These are phyloP conservation scores for Globisporangium okanoganense DNA, from an alignment of 352 stramenopile species.

Conservation along the genomic window DNA sequence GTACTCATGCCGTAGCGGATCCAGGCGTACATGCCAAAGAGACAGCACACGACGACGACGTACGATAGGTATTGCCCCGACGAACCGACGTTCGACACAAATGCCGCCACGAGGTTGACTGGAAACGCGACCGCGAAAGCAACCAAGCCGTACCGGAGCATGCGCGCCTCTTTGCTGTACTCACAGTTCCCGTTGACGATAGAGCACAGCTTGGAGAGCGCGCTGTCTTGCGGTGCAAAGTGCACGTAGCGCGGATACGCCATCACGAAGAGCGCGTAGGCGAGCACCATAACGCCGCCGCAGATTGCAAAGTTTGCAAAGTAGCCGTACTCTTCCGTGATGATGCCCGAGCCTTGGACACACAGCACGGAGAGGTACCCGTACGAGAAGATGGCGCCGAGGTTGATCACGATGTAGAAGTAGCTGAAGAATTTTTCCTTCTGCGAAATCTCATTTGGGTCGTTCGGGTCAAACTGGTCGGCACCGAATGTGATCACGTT, in stretches of 20 bases:
- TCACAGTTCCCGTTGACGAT: conserved; percentile 73
- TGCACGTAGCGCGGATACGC: conserved; percentile 66
- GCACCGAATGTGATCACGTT: conserved; percentile 86
- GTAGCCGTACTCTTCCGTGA: conserved; percentile 70
- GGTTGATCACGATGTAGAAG: conserved; percentile 92
- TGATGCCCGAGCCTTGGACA: conserved; percentile 24
- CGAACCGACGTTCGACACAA: conserved; percentile 46
- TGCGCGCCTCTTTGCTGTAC: conserved; percentile 73
- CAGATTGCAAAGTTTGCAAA: conserved; percentile 87
- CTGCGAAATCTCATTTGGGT: conserved; percentile 73
- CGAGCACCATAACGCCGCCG: conserved; percentile 79
- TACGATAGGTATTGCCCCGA: conserved; percentile 74
- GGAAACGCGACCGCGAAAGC: conserved; percentile 60
- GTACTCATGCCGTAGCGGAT: conserved; percentile 79
- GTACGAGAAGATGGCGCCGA: conserved; percentile 90
- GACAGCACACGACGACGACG: conserved; percentile 55
- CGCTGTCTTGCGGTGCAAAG: conserved; percentile 69
- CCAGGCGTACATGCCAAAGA: conserved; percentile 81
- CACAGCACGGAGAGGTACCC: conserved; percentile 82
- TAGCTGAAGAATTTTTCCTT: conserved; percentile 90
- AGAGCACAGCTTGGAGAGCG: conserved; percentile 65
- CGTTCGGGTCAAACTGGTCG: conserved; percentile 85
- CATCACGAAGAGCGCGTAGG: conserved; percentile 61
- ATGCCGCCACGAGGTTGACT: conserved; percentile 74
- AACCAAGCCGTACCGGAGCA: conserved; percentile 73